Percentiles rank a stretch among this genome's conserved stretches.
Evolutionary conservation across 2,329 filamentous ascomycete species (phyloP).

Genomic region (Didymella segeticola): DNA sequence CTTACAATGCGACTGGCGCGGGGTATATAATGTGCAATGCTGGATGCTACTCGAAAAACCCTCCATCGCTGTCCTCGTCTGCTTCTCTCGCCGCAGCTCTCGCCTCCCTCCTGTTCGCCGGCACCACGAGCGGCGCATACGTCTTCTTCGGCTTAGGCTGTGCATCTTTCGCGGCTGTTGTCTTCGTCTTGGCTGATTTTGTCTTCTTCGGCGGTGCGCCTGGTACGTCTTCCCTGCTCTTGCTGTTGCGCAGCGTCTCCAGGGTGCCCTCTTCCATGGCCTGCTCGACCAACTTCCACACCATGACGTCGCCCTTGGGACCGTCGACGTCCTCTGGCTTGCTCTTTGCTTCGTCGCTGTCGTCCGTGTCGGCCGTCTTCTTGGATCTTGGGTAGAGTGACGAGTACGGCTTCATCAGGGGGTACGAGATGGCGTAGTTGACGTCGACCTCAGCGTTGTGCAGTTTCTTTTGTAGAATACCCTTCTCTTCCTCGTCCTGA

Average conservation of each 20-base stretch:
- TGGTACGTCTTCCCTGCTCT: slow-evolving; percentile 30
- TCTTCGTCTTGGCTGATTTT: slow-evolving; percentile 21
- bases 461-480: slow-evolving; percentile 61
- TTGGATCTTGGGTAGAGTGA: slow-evolving; percentile 57
- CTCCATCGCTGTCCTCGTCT: slow-evolving; percentile 46
- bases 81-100: slow-evolving; percentile 28
- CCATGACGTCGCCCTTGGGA: slow-evolving; percentile 60
- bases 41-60: slow-evolving; percentile 45
- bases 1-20: too few species aligned
- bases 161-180: slow-evolving; percentile 15
- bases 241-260: slow-evolving; percentile 63
- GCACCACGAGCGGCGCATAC: slow-evolving; percentile 15
- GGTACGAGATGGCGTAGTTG: slow-evolving; percentile 76
- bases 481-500: slow-evolving; percentile 60
- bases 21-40: slow-evolving; percentile 10
- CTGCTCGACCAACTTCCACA: slow-evolving; percentile 73
- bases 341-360: slow-evolving; percentile 37
- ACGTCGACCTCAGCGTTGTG: slow-evolving; percentile 75
- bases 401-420: slow-evolving; percentile 73
- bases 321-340: slow-evolving; percentile 45
- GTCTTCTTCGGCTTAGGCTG: slow-evolving; percentile 25
- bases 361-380: slow-evolving; percentile 31
- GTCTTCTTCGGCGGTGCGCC: slow-evolving; percentile 32
- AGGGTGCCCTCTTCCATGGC: slow-evolving; percentile 66
- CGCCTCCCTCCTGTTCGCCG: slow-evolving; percentile 29